These are phyloP conservation scores for Cucurbita ficifolia DNA, from an alignment of 306 rosid species.

Conservation along the genomic window DNA sequence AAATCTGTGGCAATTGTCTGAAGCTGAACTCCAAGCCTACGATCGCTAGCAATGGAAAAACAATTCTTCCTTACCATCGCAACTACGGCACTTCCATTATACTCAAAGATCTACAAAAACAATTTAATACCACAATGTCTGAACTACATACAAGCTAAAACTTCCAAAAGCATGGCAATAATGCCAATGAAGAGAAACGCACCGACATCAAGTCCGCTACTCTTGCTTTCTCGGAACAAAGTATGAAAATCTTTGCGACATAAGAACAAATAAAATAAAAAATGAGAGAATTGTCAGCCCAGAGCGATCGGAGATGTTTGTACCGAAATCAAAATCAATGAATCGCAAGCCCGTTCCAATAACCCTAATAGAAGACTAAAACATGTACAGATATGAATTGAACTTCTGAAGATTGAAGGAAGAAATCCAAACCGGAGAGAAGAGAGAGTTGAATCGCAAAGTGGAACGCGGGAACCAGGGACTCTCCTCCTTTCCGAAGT, in stretches of 20 bases:
- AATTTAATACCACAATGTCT: not conserved
- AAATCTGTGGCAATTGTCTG: constrained; percentile 93
- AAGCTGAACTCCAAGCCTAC: constrained; percentile 91
- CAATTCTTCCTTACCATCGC: constrained; percentile 98
- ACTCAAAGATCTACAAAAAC: constrained; percentile 60
- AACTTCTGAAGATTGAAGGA: not conserved
- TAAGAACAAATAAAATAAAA: not conserved
- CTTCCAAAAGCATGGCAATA: not conserved
- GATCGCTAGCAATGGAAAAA: constrained; percentile 93
- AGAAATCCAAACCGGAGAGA: not conserved
- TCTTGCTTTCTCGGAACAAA: not conserved
- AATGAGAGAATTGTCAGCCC: not conserved
- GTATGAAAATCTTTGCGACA: not conserved
- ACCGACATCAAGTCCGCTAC: not conserved
- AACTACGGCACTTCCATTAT: constrained; percentile 84
- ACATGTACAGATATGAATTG: not conserved
- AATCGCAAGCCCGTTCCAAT: not conserved
- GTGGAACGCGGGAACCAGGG: not conserved
- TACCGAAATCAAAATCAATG: not conserved
- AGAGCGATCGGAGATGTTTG: not conserved
- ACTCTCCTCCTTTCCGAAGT: not conserved
- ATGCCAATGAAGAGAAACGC: not conserved
- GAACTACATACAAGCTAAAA: not conserved
- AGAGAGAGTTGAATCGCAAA: constrained; percentile 5
- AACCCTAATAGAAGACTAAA: not conserved